Evolutionary conservation across 805 yeast species (phyloP), one percentile per base, ranked within the genome.

Genomic region (Candida koratica): DNA sequence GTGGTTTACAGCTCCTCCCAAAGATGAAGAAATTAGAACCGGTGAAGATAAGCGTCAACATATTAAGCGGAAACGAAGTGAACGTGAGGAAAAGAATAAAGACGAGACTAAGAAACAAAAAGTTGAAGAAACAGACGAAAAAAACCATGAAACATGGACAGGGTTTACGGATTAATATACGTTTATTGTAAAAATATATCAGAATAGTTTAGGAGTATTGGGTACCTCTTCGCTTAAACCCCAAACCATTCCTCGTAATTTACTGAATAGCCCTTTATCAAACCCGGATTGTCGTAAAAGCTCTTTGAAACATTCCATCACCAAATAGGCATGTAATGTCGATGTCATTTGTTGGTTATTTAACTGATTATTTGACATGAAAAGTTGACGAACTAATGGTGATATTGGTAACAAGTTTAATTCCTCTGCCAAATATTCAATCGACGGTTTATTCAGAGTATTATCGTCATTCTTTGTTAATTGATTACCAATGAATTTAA

Each of bases 1-100:
- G 16, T 90, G 98, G 98, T 90, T 90, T 58, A 86, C 86, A 20
- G 79, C 93, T 17, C 98, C 98, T 18, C 97, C 97, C 27, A 75
- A 80, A 47, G 84, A 77, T 44, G 73, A 65, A 17, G 80, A 73
- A 36, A 75, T 60, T 16, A 69, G 74, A 57, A 68, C 69, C 18
- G 84, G 79, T 28, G 80, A 65, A 39, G 81, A 72, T 51, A 72
- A 71, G 53, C 72, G 71, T 56, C 76, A 75, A 2, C 64, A 62
- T 30, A 64, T 67, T 46, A 75, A 73, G 59, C 64, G 77, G 51
- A 71, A 69, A 60, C 63, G 79, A 46, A 72, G 69, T 11, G 77
- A 73, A 45, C 61, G 71, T 44, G 75, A 65, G 42, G 47, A 44
- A 33, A 64, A 58, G 26, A 49, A 47, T 36, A 55, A 53, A 45